Percentiles rank a stretch among this genome's conserved stretches.
Conservation (phyloP, 768 basidiomycete genomes). For the Auricularia heimuer region DNA sequence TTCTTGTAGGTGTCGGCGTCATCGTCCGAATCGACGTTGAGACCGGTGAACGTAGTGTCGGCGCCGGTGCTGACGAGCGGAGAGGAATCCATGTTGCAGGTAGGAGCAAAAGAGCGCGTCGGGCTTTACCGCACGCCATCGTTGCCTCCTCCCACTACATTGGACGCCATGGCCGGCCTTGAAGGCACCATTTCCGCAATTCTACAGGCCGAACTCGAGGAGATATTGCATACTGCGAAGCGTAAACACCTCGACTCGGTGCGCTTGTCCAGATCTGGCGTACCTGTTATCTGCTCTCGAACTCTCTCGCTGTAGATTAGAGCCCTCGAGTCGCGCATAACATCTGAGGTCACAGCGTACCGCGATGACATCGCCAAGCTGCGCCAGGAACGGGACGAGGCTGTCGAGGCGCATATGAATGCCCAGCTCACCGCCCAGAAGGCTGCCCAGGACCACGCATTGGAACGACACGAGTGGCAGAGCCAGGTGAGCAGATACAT, state of each 20-base stretch:
- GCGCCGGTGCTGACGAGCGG: neutral
- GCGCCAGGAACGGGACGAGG: neutral
- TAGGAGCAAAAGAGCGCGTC: too few species aligned
- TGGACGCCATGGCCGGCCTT: too few species aligned
- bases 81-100: too few species aligned
- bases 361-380: neutral
- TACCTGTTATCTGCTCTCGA: too few species aligned
- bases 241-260: too few species aligned
- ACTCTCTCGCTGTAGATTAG: neutral
- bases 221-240: too few species aligned
- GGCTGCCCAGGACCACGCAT: neutral
- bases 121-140: too few species aligned
- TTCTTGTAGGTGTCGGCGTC: slow-evolving; percentile 34
- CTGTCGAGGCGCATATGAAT: neutral
- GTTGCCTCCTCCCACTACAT: too few species aligned
- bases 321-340: neutral
- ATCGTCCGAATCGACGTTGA: neutral
- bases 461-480: neutral
- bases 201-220: too few species aligned
- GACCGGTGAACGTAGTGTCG: neutral
- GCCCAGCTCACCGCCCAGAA: neutral
- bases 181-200: too few species aligned
- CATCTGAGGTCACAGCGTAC: neutral
- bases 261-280: too few species aligned
- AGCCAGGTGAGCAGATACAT: neutral